These are phyloP conservation scores for Starmerella scarabaei DNA, from an alignment of 805 yeast species.

Conservation along the genomic window DNA sequence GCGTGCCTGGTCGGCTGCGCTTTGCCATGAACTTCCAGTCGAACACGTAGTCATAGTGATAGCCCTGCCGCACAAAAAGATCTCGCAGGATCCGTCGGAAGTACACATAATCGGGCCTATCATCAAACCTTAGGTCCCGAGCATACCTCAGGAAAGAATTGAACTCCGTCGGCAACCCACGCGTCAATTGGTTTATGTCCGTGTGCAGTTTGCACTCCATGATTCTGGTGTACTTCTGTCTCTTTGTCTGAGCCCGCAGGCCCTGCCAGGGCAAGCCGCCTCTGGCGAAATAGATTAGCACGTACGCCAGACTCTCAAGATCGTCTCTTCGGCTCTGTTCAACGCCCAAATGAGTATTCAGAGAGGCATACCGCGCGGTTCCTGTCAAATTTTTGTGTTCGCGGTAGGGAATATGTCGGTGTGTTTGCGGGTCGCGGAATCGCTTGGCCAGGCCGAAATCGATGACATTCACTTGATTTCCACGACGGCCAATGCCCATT, in stretches of 20 bases:
- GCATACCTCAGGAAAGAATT: slow-evolving; percentile 78
- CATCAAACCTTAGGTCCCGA: slow-evolving; percentile 83
- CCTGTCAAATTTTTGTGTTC: slow-evolving; percentile 94
- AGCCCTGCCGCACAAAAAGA: slow-evolving; percentile 73
- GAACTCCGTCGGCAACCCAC: slow-evolving; percentile 86
- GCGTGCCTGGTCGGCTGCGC: slow-evolving; percentile 7
- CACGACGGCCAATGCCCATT: slow-evolving; percentile 63
- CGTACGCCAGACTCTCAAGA: slow-evolving; percentile 92
- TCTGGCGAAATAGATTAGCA: slow-evolving; percentile 73
- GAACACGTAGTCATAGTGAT: slow-evolving; percentile 83
- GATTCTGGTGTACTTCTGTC: slow-evolving; percentile 92
- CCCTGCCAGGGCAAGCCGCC: slow-evolving; percentile 99
- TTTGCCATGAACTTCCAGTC: slow-evolving; percentile 54
- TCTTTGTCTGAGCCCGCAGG: slow-evolving; percentile 92
- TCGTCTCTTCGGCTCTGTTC: slow-evolving; percentile 96
- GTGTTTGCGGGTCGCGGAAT: slow-evolving; percentile 91
- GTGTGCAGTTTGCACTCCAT: slow-evolving; percentile 93
- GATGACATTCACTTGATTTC: slow-evolving; percentile 74
- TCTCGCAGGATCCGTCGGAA: slow-evolving; percentile 83
- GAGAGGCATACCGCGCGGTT: slow-evolving; percentile 97
- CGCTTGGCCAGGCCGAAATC: slow-evolving; percentile 99
- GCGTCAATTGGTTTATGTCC: slow-evolving; percentile 65
- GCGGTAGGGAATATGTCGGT: slow-evolving; percentile 90
- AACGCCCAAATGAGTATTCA: slow-evolving; percentile 92
- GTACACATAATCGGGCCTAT: slow-evolving; percentile 87